Base-by-base conservation (phyloP, 768 basidiomycete species). In the Kwoniella mangroviensis region DNA sequence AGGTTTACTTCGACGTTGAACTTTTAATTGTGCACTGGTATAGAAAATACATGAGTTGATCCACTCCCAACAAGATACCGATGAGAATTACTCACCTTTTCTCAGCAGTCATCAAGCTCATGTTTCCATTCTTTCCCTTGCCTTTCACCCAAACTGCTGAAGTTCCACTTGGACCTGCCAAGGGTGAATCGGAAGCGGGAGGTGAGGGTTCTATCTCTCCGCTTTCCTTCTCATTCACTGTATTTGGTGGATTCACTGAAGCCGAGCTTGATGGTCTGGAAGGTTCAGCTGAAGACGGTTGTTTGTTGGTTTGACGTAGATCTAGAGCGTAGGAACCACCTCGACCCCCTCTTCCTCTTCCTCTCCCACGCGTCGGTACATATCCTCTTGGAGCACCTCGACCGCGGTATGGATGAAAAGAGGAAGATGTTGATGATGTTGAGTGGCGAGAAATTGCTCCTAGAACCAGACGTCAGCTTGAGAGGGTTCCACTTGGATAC, bases 61-160 rank as follows among this genome's bases (percentile, higher is more conserved):
- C 13, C 45, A 34, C 34, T 34, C 34, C 6, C 34, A 34, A 34
- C 34, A 34, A 34, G 34, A 34, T 34, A 34, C 34, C 34, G 34
- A 34, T 7, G 34, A 7, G 9, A 34, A 34, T 1, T 7, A 7
- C 34, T 34, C 34, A 81, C 82, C 75, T 70, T 66, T 78, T 81
- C 61, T 83, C 77, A 15, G 65, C 69, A 4, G 79, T 81, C 79
- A 83, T 80, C 68, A 83, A 65, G 65, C 79, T 81, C 79, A 79
- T 79, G 70, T 83, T 81, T 1, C 81, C 82, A 22, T 65, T 64
- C 53, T 72, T 78, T 12, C 76, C 78, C n/a, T 75, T 80, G 19
- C 65, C 73, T 49, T 79, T 79, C 24, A 83, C 75, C 81, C 81
- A 82, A 40, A 56, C 56, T 11, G 34, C 57, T 17, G 53, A 42